Evolutionary conservation across 2,329 filamentous ascomycete species (phyloP).

Genomic region (Exophiala mesophila): DNA sequence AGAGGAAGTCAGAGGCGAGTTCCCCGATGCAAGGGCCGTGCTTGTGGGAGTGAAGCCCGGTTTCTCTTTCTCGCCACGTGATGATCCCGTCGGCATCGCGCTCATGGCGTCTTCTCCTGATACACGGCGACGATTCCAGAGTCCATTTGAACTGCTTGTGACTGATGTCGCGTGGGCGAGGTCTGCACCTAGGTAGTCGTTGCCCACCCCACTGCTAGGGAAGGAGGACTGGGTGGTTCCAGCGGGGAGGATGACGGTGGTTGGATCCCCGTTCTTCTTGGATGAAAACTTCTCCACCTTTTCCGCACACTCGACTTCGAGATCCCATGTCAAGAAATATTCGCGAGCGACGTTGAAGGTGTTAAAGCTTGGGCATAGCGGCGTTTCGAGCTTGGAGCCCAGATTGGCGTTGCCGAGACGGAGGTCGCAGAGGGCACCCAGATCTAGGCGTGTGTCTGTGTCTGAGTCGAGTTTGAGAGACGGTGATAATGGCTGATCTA

Average conservation of each 20-base stretch:
- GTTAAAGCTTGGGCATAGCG: conserved; percentile 20
- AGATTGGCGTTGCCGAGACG: conserved; percentile 18
- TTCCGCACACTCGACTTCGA: conserved; percentile 22
- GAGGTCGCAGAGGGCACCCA: conserved; percentile 12
- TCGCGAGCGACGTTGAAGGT: conserved; percentile 21
- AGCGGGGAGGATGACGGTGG: conserved; percentile 11
- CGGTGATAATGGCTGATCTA: conserved; percentile 7
- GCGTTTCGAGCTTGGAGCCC: conserved; percentile 18
- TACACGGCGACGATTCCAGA: conserved; percentile 8
- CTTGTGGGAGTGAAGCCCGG: neutral
- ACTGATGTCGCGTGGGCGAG: neutral
- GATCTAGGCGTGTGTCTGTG: conserved; percentile 9
- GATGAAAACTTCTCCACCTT: conserved; percentile 17
- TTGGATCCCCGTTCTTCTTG: conserved; percentile 4
- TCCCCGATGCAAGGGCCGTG: conserved; percentile 1
- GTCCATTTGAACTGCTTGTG: conserved; percentile 6
- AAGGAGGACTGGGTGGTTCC: conserved; percentile 6
- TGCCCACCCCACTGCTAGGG: neutral
- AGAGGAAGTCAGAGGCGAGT: neutral
- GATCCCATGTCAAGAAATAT: conserved; percentile 19
- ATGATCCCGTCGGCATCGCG: neutral
- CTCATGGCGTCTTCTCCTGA: neutral
- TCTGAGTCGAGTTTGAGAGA: neutral
- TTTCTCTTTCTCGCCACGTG: conserved; percentile 11
- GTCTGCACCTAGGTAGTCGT: neutral